Base-by-base conservation (phyloP, 2,329 filamentous ascomycete genomes). In the Aspergillus tamarii region DNA sequence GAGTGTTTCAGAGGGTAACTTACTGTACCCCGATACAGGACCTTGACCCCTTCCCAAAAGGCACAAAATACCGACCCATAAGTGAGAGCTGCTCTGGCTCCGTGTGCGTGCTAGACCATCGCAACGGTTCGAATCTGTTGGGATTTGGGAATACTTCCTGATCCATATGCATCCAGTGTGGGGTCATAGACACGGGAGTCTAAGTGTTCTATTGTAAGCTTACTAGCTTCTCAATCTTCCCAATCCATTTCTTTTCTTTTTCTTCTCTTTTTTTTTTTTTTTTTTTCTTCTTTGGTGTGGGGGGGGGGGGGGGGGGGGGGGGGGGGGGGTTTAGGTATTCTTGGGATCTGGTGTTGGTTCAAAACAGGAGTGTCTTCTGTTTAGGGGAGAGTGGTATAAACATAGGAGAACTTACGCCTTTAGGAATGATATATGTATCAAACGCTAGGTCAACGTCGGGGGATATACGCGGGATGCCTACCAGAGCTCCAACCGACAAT, bases 131-230 rank as follows among this genome's bases (percentile, higher is more conserved):
- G n/a, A 45, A 59, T 16, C n/a, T 34, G 32, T 7, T 16, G 12
- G 56, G 43, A 14, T 59, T n/a, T 5, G 39, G 39, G n/a, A 59
- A 59, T 21, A 59, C n/a, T 5, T 59, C 28, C 4, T 41, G 56
- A 34, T 59, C 41, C 56, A 59, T 34, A 28, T 59, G 56, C 56
- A 59, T 50, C 43, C 56, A 59, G 26, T 59, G 41, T 19, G 56
- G 19, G n/a, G 56, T 28, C 56, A 59, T 59, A 2, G 56, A 58
- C 4, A 58, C 56, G 7, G 56, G 34, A 16, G 56, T 59, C 56
- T 59, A 26, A 12, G 5, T 45, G n/a, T 45, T 45, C 12, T 9
- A 45, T 45, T 39, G 36, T 39, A 5, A 39, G 36, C 36, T 16
- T 16, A 39, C 36, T 16, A 39, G 12, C 9, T 39, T 16, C 36